Evolutionary conservation across 2,329 filamentous ascomycete genomes (phyloP), one percentile per base, ranked within the genome.

Genomic region (Colletotrichum magnum): DNA sequence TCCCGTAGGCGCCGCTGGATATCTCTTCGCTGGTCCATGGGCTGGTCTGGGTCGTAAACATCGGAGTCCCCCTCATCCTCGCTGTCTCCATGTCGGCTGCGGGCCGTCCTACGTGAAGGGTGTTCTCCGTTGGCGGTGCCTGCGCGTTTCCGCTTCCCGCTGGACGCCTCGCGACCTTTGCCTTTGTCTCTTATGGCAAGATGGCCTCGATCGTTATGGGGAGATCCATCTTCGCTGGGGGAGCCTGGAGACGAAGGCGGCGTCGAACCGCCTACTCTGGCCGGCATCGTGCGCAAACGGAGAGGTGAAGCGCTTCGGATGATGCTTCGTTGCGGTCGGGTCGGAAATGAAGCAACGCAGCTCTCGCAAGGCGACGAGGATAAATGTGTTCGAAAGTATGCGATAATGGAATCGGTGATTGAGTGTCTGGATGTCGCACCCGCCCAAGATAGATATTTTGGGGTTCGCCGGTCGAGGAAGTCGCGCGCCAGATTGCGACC

Each of bases 41-140:
- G 86, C 77, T 98, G 95, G 70, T 97, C 91, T 0, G 94, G 95
- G 76, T 98, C 93, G 79, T 95, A 97, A 5, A 85, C 83, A 21
- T 88, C 84, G 7, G 71, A 67, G 12, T 69, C 58, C 43, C 53
- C 56, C 7, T 47, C 72, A 9, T 73, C 71, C 21, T 72, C 48
- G 26, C 70, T 67, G 5, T 72, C 53, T 15, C 54, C 51, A 18
- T 69, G 57, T 15, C 48, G 67, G 6, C 53, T 67, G 15, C 16
- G 73, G 54, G 56, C 72, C 71, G 53, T 74, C 67, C 52, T 72
- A 7, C 56, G 73, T 24, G 68, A 12, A 39, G 58, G 24, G n/a
- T 39, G 54, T 0, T 54, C 57, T 32, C 64, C 70, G 56, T 68
- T 57, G n/a, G 61, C 39, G 6, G 70, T 66, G 12, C 60, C 63